These are phyloP conservation scores for Tulasnella sp. DNA, from an alignment of 768 basidiomycete genomes.

Conservation along the genomic window DNA sequence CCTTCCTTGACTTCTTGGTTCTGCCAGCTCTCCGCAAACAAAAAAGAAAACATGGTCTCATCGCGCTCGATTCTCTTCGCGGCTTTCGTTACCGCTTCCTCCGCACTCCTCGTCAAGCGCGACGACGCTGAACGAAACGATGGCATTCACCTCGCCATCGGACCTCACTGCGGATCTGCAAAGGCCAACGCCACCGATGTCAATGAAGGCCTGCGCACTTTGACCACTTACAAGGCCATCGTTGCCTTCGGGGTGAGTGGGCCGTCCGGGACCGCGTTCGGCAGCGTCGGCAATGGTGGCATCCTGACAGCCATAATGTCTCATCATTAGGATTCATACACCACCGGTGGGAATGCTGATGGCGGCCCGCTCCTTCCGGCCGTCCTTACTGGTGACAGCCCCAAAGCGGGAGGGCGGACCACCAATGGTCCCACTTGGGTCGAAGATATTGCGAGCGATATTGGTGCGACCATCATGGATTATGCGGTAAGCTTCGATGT, in stretches of 20 bases:
- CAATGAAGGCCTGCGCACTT: conserved; percentile 45
- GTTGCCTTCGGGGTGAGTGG: conserved; percentile 45
- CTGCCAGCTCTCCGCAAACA: not conserved
- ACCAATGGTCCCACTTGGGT: conserved; percentile 53
- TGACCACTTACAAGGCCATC: conserved; percentile 43
- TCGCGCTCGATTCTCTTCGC: not conserved
- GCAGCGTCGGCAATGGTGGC: not conserved
- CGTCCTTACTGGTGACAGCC: conserved; percentile 42
- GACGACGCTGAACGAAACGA: conserved; percentile 20
- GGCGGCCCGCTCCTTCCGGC: conserved; percentile 45
- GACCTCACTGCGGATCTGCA: conserved; percentile 42
- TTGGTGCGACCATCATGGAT: conserved; percentile 45
- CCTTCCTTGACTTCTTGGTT: not conserved
- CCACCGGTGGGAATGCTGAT: conserved; percentile 48
- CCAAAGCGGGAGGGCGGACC: conserved; percentile 48
- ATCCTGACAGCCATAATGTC: not conserved
- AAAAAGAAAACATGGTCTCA: not conserved
- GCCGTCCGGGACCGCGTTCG: not conserved
- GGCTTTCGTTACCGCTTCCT: not conserved
- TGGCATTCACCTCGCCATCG: conserved; percentile 41
- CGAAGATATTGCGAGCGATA: conserved; percentile 43
- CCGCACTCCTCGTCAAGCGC: not conserved
- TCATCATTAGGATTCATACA: conserved; percentile 45
- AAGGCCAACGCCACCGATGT: conserved; percentile 40
- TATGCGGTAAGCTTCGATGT: conserved; percentile 44